Base-by-base conservation (phyloP, 2,329 filamentous ascomycete species). In the Sporothrix brasiliensis region DNA sequence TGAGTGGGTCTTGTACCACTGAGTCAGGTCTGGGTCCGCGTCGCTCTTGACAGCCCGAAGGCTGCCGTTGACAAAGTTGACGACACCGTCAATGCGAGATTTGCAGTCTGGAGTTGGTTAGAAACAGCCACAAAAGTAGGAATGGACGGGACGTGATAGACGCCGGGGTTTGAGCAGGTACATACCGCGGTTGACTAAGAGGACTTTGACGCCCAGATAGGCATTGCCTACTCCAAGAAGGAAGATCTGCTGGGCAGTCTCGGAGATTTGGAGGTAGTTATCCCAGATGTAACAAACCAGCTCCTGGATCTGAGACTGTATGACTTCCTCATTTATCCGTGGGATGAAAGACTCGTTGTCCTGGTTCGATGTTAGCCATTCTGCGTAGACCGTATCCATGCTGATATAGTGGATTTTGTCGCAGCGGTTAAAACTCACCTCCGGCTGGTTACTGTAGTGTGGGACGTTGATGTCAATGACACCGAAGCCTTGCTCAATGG, bases 391-490 rank as follows among this genome's bases (percentile, higher is more conserved):
- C 2, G 27, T 54, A 9, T 13, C 14, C 21, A 5, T 53, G 19
- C 6, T 4, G 10, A 21, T 16, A 4, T 27, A 24, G n/a, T 7
- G 11, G 44, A 21, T 2, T 19, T 1, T 21, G n/a, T 13, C 19
- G 34, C 1, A 19, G 6, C 1, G 13, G 47, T 19, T 21, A 2
- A 50, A n/a, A 24, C 73, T 68, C 72, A 89, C 88, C 74, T 89
- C 86, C 53, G 88, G 83, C 24, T 86, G 84, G 1, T 90, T 89
- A 65, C 94, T 84, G 75, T 93, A 88, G 73, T 90, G 90, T 0
- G 94, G 94, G 2, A 99, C 86, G 74, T 98, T 98, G 71, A 97
- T 87, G 78, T 99, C 95, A 75, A 99, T 91, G 27, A 98, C 88
- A 1, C 89, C 92, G 76, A 94, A 97, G 19, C 86, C 88, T 71